These are phyloP conservation scores for Candida germanica DNA, from an alignment of 805 yeast genomes.

Conservation along the genomic window DNA sequence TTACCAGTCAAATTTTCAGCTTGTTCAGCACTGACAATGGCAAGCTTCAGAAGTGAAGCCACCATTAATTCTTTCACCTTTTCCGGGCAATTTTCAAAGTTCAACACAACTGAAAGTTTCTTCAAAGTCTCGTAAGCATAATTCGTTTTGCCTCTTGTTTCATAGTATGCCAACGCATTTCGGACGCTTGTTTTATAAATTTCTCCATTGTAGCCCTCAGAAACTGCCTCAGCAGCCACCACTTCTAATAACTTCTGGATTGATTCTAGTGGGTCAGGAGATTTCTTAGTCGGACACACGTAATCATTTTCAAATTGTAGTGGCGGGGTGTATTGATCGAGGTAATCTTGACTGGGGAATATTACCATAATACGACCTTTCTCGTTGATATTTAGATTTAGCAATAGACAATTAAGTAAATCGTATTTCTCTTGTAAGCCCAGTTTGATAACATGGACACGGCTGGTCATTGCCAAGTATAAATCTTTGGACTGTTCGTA, in stretches of 20 bases:
- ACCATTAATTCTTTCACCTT: conserved; percentile 4
- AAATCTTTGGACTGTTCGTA: neutral
- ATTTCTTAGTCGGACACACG: neutral
- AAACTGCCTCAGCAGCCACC: neutral
- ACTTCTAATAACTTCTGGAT: conserved; percentile 3
- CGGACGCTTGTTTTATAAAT: neutral
- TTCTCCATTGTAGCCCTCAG: conserved; percentile 1
- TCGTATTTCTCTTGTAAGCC: neutral
- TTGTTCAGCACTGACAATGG: conserved; percentile 1
- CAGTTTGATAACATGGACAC: conserved; percentile 1
- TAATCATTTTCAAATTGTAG: neutral
- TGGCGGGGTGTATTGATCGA: conserved; percentile 1
- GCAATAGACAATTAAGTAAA: conserved; percentile 2
- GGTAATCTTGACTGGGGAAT: conserved; percentile 8
- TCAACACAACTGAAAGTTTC: conserved; percentile 1
- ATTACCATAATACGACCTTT: conserved; percentile 5
- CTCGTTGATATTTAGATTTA: conserved; percentile 1
- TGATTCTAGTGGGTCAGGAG: conserved; percentile 3
- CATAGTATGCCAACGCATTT: conserved; percentile 2
- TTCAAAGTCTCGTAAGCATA: neutral
- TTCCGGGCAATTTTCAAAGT: conserved; percentile 3
- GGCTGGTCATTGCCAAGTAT: neutral
- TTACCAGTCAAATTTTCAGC: neutral
- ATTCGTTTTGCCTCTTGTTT: neutral
- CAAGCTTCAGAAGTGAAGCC: conserved; percentile 1